phyloP scores from a whole-genome alignment of 176 grass and related monocot species.

The Zea luxurians region DNA sequence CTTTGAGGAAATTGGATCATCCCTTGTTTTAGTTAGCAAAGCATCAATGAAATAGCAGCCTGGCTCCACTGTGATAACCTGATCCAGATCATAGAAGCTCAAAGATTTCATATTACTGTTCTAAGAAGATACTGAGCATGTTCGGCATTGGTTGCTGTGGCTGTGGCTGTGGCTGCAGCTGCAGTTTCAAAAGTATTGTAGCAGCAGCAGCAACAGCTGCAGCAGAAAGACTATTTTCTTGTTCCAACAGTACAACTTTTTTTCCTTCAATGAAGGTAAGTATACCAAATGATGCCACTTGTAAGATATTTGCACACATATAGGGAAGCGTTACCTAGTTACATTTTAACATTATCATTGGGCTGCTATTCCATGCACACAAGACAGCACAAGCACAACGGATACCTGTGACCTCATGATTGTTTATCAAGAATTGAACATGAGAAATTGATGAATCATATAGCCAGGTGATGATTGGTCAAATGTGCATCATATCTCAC shows the following conservation, averaged over 20 bases:
- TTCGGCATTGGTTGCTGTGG: neutral
- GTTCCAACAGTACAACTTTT: neutral
- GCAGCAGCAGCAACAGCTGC: neutral
- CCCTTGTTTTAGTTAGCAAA: conserved; percentile 55
- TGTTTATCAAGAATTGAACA: conserved; percentile 30
- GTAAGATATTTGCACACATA: conserved; percentile 23
- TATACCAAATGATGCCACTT: neutral
- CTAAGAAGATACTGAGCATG: neutral
- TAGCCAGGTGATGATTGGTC: neutral
- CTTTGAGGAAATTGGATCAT: conserved; percentile 60
- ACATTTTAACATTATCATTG: conserved; percentile 7
- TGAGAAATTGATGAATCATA: conserved; percentile 20
- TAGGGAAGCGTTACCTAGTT: conserved; percentile 14
- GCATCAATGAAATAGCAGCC: conserved; percentile 96
- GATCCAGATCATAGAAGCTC: conserved; percentile 39
- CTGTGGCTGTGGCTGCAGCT: neutral
- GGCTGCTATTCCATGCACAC: neutral
- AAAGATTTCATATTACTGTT: conserved; percentile 21
- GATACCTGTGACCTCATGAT: neutral
- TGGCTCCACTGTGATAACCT: conserved; percentile 96
- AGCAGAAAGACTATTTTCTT: conserved; percentile 7
- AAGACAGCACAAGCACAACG: neutral
- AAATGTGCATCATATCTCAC: neutral
- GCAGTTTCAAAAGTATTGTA: neutral
- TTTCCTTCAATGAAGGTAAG: conserved; percentile 9